Conservation (phyloP, 495 filamentous ascomycete species). For the Neurospora pannonica region DNA sequence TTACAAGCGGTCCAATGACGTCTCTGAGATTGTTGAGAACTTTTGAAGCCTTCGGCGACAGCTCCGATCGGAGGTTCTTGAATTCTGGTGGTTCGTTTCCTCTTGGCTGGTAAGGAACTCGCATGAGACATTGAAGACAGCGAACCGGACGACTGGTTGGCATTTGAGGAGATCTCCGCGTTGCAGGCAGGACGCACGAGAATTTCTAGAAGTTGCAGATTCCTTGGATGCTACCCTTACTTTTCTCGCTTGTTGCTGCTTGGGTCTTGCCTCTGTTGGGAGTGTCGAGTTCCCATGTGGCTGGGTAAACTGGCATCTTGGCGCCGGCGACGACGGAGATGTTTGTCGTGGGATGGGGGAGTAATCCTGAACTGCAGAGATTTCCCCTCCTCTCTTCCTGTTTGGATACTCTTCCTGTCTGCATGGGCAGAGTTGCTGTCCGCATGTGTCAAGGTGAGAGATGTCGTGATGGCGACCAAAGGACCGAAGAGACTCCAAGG, state of each 20-base stretch:
- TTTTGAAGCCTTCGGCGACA: neutral
- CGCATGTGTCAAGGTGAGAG: neutral
- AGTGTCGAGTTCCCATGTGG: neutral
- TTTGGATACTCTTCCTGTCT: neutral
- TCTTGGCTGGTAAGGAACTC: neutral
- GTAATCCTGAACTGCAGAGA: neutral
- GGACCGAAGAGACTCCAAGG: neutral
- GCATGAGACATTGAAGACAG: neutral
- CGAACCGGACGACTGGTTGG: neutral
- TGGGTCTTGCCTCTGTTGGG: neutral
- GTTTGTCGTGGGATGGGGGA: neutral
- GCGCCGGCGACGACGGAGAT: neutral
- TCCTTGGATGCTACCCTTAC: neutral
- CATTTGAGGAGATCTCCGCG: neutral
- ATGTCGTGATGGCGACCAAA: neutral
- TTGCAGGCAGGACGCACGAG: neutral
- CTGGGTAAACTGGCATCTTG: neutral
- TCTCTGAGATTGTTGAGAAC: neutral
- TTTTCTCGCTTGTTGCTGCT: neutral
- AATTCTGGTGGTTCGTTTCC: neutral
- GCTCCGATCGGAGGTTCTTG: neutral
- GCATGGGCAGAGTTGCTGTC: neutral
- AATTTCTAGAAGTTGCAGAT: neutral
- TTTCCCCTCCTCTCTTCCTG: neutral
- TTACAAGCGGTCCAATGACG: neutral